These are phyloP conservation scores for Fusarium protoensiforme DNA, from an alignment of 2,329 filamentous ascomycete genomes.

Conservation along the genomic window DNA sequence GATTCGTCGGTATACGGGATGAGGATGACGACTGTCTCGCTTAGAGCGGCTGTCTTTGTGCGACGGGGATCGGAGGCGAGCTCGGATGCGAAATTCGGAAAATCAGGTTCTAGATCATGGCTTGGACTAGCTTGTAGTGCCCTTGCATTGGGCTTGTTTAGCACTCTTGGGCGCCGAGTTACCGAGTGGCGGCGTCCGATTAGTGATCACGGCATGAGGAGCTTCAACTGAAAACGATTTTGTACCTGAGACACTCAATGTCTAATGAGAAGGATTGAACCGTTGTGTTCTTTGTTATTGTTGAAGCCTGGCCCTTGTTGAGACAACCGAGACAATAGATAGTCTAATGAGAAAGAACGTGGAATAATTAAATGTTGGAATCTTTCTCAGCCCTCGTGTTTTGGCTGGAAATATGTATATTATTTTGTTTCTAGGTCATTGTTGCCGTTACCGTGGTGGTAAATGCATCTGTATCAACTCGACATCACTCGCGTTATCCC, in stretches of 20 bases:
- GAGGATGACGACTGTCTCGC: background rate
- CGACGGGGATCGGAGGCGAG: background rate
- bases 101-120: background rate
- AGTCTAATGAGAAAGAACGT: no score
- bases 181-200: background rate
- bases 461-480: slow-evolving; percentile 2
- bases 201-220: background rate
- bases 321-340: no score
- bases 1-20: background rate
- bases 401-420: background rate
- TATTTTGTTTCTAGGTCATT: background rate
- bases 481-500: slow-evolving; percentile 10
- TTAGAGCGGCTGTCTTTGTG: background rate
- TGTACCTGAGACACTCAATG: background rate
- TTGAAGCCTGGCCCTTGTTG: no score
- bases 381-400: background rate
- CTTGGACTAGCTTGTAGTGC: background rate
- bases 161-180: background rate
- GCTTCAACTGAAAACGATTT: background rate
- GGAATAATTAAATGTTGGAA: background rate
- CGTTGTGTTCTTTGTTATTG: no score
- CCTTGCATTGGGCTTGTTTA: background rate
- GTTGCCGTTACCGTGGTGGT: background rate
- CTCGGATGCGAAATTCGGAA: background rate
- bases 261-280: background rate